Evolutionary conservation across 2,329 filamentous ascomycete genomes (phyloP).

Genomic region (Didymella pinodella): DNA sequence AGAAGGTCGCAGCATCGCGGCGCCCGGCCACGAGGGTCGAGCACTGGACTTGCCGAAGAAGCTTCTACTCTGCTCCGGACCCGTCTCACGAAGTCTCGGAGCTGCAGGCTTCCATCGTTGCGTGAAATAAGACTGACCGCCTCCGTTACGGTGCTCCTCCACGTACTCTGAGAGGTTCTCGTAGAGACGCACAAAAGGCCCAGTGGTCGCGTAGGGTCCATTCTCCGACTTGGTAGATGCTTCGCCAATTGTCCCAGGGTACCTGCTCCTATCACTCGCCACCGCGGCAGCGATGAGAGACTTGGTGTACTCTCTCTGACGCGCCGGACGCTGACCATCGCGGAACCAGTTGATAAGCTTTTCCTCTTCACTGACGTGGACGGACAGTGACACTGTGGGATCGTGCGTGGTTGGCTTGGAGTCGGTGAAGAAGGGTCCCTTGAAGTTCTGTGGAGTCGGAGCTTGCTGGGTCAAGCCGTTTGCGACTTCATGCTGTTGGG

Average conservation of each 20-base stretch:
- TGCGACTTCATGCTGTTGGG: constrained; percentile 31
- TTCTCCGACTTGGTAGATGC: constrained; percentile 1
- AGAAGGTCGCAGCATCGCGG: background rate
- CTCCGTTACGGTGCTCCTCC: constrained; percentile 35
- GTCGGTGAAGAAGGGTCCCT: constrained; percentile 50
- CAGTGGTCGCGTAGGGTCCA: constrained; percentile 39
- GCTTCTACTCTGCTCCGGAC: constrained; percentile 49
- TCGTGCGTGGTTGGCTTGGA: constrained; percentile 40
- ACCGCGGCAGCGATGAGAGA: constrained; percentile 33
- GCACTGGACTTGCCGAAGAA: constrained; percentile 43
- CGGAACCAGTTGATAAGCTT: constrained; percentile 55
- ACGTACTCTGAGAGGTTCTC: constrained; percentile 55
- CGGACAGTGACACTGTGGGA: constrained; percentile 34
- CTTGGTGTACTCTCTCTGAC: constrained; percentile 39
- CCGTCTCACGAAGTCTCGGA: constrained; percentile 51
- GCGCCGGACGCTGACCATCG: constrained; percentile 37
- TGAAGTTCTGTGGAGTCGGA: constrained; percentile 47
- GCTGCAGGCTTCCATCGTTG: constrained; percentile 49
- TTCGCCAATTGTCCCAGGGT: constrained; percentile 28
- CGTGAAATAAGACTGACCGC: constrained; percentile 51
- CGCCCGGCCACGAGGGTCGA: background rate
- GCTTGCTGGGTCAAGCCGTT: constrained; percentile 35
- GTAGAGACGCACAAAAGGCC: constrained; percentile 52
- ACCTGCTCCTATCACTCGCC: constrained; percentile 17
- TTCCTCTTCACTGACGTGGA: constrained; percentile 41